Evolutionary conservation across 805 yeast genomes (phyloP), one percentile per base, ranked within the genome.

Genomic region (Myxozyma nipponensis): DNA sequence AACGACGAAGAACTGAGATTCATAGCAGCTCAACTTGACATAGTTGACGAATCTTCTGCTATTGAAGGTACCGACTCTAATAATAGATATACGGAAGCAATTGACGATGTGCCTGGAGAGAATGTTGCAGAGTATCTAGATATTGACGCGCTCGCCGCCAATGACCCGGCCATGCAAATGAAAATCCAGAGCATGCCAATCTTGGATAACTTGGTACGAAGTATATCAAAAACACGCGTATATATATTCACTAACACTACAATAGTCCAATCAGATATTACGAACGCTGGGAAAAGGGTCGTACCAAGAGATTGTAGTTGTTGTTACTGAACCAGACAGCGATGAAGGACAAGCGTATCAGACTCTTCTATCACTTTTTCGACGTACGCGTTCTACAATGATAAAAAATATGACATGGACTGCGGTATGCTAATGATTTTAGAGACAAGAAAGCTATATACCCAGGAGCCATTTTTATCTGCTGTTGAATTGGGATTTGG

Each of bases 311-410:
- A 78, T 86, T 6, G 72, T 86, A 59, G 82, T 81, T 40, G 71
- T 85, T 34, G 86, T 86, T 1, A 77, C 88, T 35, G 70, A 77
- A 57, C 78, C 79, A 19, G 80, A 86, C 3, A 79, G 80, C 47
- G 86, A 83, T 40, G 83, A 63, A 76, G 59, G 82, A 73, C 63
- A 75, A 66, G 67, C 75, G 0, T 87, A 79, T 62, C 76, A 81
- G 44, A 82, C 83, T 53, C 69, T 88, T 55, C 76, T 84, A n/a
- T 82, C 83, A 38, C 67, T 88, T 21, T 87, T 89, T 61, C 91
- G 84, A 62, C 85, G 55, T 51, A 39, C 15, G 55, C 40, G 10
- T 6, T 28, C 7, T 28, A 28, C 32, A 7, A 28, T 9, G 7
- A 9, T 28, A 13, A 9, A 13, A 28, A 13, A 28, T 28, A 28